A percentile compares a stretch with the other conserved stretches of the same genome.
Evolutionary conservation across 805 yeast species (phyloP).

Genomic region (Yamadazyma insecticola): DNA sequence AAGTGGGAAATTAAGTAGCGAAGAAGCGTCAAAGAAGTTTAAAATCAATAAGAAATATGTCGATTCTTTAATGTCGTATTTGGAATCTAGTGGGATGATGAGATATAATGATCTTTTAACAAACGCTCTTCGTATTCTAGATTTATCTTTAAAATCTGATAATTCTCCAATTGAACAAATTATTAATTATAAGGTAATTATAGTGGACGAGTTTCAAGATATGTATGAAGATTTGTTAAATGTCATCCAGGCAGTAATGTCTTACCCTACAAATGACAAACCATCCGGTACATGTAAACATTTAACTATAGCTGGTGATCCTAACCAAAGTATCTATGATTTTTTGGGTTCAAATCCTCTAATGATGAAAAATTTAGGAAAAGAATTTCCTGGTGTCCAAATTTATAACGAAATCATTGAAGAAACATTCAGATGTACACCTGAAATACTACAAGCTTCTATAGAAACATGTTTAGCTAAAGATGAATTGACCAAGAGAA

Average conservation of each 20-base stretch:
- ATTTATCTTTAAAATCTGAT: conserved; percentile 11
- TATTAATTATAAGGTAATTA: conserved; percentile 28
- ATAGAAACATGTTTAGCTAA: conserved; percentile 12
- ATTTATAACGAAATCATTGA: conserved; percentile 30
- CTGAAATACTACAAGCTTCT: conserved; percentile 49
- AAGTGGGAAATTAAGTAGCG: conserved; percentile 16
- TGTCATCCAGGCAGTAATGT: conserved; percentile 35
- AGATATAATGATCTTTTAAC: conserved; percentile 33
- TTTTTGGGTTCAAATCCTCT: conserved; percentile 52
- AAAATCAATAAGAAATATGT: conserved; percentile 24
- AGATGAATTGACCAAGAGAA: not conserved
- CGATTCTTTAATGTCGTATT: conserved; percentile 20
- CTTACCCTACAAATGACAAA: conserved; percentile 24
- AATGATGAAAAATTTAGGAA: conserved; percentile 22
- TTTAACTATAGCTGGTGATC: conserved; percentile 66
- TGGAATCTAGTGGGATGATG: conserved; percentile 29
- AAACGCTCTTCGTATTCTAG: conserved; percentile 25
- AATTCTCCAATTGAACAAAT: conserved; percentile 11
- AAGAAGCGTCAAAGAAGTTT: conserved; percentile 19
- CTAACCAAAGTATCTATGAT: conserved; percentile 64
- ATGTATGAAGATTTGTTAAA: conserved; percentile 48
- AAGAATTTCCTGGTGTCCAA: conserved; percentile 15
- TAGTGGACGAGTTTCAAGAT: conserved; percentile 77
- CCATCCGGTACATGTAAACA: conserved; percentile 34
- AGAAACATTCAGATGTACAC: conserved; percentile 60